Base-by-base conservation (phyloP, 768 basidiomycete species). In the Tephrocybe sp. region DNA sequence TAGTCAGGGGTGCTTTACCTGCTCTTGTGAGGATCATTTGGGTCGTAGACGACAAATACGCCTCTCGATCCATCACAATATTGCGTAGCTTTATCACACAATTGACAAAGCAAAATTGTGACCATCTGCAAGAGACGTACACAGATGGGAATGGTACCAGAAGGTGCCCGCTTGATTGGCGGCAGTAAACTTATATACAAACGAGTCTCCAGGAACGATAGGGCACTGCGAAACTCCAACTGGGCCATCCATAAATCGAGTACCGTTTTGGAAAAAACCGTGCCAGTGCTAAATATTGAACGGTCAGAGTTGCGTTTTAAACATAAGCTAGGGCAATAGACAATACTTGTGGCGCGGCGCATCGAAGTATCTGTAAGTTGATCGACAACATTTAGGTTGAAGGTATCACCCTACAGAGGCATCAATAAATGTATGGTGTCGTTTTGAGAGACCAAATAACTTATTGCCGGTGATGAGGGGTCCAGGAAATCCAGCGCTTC, bases 31-130 rank as follows among this genome's bases (percentile, higher is more conserved):
- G 73, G 72, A 47, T 74, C 73, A 1, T 58, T 5, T 7, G 65
- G 69, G 41, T 79, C 74, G 45, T 74, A 73, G 3, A 77, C 55
- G 17, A 73, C 63, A 10, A 74, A 33, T 0, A 61, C 58, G 2
- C 74, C 74, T 36, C 74, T 61, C 14, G 73, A 59, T 0, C 75
- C 75, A 58, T 76, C 75, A 50, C 75, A 83, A 48, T 80, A 81
- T 55, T 82, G 80, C 0, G 71, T 71, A 5, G 67, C 67, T 62
- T 47, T 17, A 58, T 55, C 61, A 32, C 64, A 65, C 45, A 68
- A 62, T 62, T 3, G 12, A 7, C 21, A 56, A 49, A 37, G 40
- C 45, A 23, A 11, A 12, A n/a, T 8, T n/a, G 15, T 30, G 11
- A 28, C 0, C 3, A 20, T 4, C 15, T 8, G 36, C 55, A 72